Conservation (phyloP, 1,139 yeast genomes). For the Kodamaea alishanica region DNA sequence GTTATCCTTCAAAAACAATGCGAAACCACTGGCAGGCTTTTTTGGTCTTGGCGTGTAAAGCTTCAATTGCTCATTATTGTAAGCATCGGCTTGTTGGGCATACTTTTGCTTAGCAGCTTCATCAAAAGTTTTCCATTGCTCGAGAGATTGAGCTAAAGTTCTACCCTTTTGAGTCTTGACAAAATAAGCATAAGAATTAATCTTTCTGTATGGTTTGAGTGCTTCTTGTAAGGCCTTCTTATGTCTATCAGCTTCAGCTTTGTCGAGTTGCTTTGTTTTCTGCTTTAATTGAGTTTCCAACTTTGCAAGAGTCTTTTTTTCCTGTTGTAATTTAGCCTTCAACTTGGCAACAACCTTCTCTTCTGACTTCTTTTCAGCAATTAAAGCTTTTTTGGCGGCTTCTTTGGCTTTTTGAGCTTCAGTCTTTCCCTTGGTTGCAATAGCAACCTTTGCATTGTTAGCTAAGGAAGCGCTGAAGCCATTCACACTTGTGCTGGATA, state of each 20-base stretch:
- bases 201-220: constrained; percentile 24
- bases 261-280: constrained; percentile 15
- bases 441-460: too few relatives aligned
- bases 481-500: neutral
- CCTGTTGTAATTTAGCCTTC: constrained; percentile 21
- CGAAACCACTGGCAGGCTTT: constrained; percentile 29
- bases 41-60: constrained; percentile 35
- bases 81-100: constrained; percentile 23
- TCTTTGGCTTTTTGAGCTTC: constrained; percentile 1
- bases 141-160: constrained; percentile 18
- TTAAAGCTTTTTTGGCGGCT: constrained; percentile 3
- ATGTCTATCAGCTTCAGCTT: constrained; percentile 14
- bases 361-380: constrained; percentile 7
- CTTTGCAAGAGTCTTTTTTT: constrained; percentile 20
- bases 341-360: constrained; percentile 14
- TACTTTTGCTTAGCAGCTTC: constrained; percentile 27
- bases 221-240: constrained; percentile 22
- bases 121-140: constrained; percentile 23
- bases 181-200: constrained; percentile 29
- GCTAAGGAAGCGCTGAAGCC: constrained; percentile 1
- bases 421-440: too few relatives aligned
- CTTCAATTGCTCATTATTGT: constrained; percentile 25
- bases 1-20: constrained; percentile 30
- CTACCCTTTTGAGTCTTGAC: constrained; percentile 23
- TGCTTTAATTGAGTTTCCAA: constrained; percentile 20